These are phyloP conservation scores for Penicillium italicum DNA, from an alignment of 2,329 filamentous ascomycete genomes.

Conservation along the genomic window DNA sequence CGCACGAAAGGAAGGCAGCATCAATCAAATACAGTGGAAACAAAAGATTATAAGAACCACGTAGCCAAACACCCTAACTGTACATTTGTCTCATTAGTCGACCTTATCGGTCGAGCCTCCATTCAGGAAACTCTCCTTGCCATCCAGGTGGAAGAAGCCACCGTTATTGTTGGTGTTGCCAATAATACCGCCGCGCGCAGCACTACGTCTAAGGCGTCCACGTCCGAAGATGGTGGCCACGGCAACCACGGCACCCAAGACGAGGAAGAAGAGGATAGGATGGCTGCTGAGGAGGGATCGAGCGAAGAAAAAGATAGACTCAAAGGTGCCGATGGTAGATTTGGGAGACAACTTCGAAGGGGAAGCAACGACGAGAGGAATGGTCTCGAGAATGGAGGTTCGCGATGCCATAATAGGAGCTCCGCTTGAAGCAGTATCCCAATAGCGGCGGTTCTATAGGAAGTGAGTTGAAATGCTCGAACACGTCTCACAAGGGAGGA, in stretches of 20 bases:
- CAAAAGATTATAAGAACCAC: slow-evolving; percentile 22
- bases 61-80: slow-evolving; percentile 30
- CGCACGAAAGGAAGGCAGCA: slow-evolving; percentile 15
- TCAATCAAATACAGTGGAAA: slow-evolving; percentile 24
- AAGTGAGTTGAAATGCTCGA: slow-evolving; percentile 19
- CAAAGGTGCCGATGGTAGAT: slow-evolving; percentile 48
- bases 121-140: slow-evolving; percentile 47
- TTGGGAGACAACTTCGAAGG: slow-evolving; percentile 49
- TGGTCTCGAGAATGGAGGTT: slow-evolving; percentile 84
- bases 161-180: slow-evolving; percentile 33
- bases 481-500: slow-evolving; percentile 16
- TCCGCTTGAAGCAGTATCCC: slow-evolving; percentile 86
- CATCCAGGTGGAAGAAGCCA: slow-evolving; percentile 49
- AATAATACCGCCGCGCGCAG: slow-evolving; percentile 34
- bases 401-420: slow-evolving; percentile 86
- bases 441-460: slow-evolving; percentile 79
- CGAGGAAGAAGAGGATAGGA: slow-evolving; percentile 42
- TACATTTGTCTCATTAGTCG: slow-evolving; percentile 41
- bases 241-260: slow-evolving; percentile 38
- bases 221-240: slow-evolving; percentile 35
- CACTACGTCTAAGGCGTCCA: slow-evolving; percentile 30
- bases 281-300: slow-evolving; percentile 43
- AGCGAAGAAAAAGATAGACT: slow-evolving; percentile 46
- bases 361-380: slow-evolving; percentile 50
- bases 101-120: slow-evolving; percentile 46